phyloP scores from a whole-genome alignment of 2,329 filamentous ascomycete genomes.

The Lanzia echinophila region DNA sequence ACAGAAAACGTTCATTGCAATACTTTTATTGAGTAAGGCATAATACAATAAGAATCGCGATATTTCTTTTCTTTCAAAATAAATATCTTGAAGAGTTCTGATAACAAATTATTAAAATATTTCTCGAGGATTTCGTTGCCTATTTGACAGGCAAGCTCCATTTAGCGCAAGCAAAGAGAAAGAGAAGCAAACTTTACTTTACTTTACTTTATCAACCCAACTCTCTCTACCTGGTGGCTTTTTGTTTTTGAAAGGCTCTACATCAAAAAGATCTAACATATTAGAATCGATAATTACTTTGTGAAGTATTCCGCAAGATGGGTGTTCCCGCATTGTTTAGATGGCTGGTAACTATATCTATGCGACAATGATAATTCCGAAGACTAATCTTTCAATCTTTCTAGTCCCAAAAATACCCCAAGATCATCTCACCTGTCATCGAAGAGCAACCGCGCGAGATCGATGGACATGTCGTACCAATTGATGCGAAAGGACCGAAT shows the following conservation, averaged over 20 bases:
- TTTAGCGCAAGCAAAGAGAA: too few species aligned
- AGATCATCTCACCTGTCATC: constrained; percentile 87
- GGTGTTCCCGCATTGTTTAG: constrained; percentile 47
- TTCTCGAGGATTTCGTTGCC: too few species aligned
- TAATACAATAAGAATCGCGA: too few species aligned
- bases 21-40: too few species aligned
- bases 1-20: too few species aligned
- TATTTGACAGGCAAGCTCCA: too few species aligned
- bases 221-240: not conserved
- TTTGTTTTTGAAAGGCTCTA: not conserved
- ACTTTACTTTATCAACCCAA: too few species aligned
- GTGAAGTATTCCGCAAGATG: constrained; percentile 17
- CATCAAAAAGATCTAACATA: not conserved
- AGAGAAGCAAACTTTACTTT: too few species aligned
- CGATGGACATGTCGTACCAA: constrained; percentile 76
- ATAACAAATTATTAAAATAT: too few species aligned
- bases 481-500: constrained; percentile 78
- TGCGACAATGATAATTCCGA: not conserved
- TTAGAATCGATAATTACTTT: not conserved
- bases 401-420: constrained; percentile 85
- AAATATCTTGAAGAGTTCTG: too few species aligned
- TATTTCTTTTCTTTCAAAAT: too few species aligned
- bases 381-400: constrained; percentile 2
- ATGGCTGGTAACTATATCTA: constrained; percentile 61
- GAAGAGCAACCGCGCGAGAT: constrained; percentile 78